A percentile compares a stretch with the other conserved stretches of the same genome.
Conservation (phyloP, 225 moss, liverwort and hornwort species). For the Polytrichum commune region DNA sequence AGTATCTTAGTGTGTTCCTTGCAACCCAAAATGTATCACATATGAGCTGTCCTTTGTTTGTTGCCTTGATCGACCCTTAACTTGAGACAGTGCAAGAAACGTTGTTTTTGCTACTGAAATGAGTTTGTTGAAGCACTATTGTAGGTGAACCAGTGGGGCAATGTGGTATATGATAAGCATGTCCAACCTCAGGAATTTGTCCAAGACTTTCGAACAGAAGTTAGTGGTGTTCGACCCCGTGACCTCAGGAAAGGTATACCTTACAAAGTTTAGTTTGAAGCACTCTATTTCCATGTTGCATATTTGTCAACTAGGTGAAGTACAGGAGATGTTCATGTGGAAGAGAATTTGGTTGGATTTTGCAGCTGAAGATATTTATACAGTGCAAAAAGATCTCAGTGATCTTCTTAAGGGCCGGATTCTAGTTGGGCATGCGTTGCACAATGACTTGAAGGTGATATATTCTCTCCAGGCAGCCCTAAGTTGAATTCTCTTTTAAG, state of each 20-base stretch:
- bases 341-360: neutral
- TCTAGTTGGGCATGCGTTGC: constrained; percentile 84
- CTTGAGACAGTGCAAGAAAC: no score
- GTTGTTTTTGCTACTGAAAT: no score
- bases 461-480: neutral
- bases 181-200: constrained; percentile 79
- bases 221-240: constrained; percentile 77
- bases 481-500: neutral
- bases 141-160: constrained; percentile 79
- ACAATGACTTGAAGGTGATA: constrained; percentile 80
- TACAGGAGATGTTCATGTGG: neutral
- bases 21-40: no score
- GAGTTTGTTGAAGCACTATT: constrained; percentile 11
- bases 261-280: neutral
- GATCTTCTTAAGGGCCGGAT: constrained; percentile 71
- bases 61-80: no score
- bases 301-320: no score
- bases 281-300: no score
- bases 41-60: no score
- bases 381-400: constrained; percentile 78
- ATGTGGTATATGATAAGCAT: constrained; percentile 87
- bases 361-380: constrained; percentile 69
- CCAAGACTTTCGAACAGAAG: constrained; percentile 79
- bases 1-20: no score
- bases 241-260: constrained; percentile 66